phyloP scores from a whole-genome alignment of 768 basidiomycete species.

The Suillus spraguei region DNA sequence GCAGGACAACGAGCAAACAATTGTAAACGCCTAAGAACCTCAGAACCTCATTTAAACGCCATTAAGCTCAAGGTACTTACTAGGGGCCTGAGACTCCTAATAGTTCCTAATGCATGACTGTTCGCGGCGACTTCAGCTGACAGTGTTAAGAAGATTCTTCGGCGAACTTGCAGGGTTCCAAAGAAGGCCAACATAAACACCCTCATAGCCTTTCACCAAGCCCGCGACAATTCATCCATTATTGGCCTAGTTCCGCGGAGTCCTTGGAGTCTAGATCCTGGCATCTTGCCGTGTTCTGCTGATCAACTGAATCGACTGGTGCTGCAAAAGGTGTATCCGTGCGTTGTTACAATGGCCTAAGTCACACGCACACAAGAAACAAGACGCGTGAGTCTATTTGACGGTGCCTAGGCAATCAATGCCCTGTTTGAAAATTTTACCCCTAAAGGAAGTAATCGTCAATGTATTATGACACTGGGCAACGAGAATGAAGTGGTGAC shows the following conservation, averaged over 20 bases:
- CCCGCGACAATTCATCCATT: background rate
- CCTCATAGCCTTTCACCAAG: conserved; percentile 4
- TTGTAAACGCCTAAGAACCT: background rate
- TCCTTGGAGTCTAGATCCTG: background rate
- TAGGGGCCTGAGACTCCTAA: background rate
- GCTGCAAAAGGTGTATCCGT: background rate
- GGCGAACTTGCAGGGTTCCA: background rate
- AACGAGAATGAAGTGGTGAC: background rate
- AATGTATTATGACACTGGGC: background rate
- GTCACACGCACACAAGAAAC: conserved; percentile 5
- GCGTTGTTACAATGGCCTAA: background rate
- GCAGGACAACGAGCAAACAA: background rate
- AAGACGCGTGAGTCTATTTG: background rate
- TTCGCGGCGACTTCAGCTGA: background rate
- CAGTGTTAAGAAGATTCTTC: background rate
- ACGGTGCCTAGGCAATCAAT: background rate
- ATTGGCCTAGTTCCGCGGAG: conserved; percentile 5
- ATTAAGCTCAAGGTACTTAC: background rate
- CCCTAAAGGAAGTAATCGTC: conserved; percentile 1
- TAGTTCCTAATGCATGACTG: background rate
- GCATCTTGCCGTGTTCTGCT: background rate
- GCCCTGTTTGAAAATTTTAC: background rate
- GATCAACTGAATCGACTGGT: background rate
- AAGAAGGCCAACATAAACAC: background rate
- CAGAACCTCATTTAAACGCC: background rate